Evolutionary conservation across 225 moss, liverwort and hornwort genomes (phyloP).

Genomic region (Takakia lepidozioides): DNA sequence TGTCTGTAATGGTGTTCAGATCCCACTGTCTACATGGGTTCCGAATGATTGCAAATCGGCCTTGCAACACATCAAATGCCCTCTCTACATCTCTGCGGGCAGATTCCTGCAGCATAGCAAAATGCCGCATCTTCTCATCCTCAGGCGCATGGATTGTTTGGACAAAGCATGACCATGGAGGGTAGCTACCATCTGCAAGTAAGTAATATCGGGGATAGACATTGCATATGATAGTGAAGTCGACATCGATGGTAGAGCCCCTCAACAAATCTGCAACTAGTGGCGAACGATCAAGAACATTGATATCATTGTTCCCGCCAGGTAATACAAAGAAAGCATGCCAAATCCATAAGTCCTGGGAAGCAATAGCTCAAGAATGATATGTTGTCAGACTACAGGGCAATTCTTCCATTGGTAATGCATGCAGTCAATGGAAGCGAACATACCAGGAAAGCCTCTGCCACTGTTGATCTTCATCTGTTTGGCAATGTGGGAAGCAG

Average conservation of each 20-base stretch:
- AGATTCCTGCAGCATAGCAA: conserved; percentile 1
- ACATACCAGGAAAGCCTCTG: too few species aligned
- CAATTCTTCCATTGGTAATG: too few species aligned
- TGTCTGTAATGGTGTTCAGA: too few species aligned
- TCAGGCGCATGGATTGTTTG: not conserved
- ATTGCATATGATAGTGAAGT: not conserved
- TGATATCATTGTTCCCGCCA: conserved; percentile 3
- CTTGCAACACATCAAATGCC: too few species aligned
- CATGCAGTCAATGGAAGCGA: too few species aligned
- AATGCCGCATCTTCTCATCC: not conserved
- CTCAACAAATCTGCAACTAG: not conserved
- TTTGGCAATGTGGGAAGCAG: too few species aligned
- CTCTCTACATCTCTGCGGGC: conserved; percentile 6
- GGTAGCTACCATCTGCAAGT: not conserved
- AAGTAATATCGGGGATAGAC: not conserved
- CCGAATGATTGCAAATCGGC: too few species aligned
- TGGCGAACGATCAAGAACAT: conserved; percentile 1
- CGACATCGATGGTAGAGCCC: not conserved
- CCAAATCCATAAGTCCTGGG: not conserved
- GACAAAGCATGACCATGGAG: not conserved
- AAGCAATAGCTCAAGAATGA: conserved; percentile 1
- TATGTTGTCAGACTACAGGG: too few species aligned
- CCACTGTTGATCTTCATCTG: too few species aligned
- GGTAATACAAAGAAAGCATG: not conserved
- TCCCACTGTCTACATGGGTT: too few species aligned